Conservation (phyloP, 768 basidiomycete genomes). For the Termitomyces sp. region DNA sequence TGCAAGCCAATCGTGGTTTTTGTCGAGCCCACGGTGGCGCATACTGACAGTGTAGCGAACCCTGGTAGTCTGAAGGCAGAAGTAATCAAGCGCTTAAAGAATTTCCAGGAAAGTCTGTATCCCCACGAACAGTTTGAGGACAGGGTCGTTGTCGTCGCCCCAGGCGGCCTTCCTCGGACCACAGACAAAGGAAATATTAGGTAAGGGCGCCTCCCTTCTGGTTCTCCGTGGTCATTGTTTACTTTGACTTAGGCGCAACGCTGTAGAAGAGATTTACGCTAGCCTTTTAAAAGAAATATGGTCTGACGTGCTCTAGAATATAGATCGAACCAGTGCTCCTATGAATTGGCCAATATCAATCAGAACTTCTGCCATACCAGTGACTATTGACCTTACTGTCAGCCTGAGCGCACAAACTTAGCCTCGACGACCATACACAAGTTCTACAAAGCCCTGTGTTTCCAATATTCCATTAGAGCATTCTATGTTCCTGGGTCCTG, state of each 20-base stretch:
- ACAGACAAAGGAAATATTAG: constrained; percentile 1
- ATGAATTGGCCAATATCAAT: neutral
- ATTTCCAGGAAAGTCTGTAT: neutral
- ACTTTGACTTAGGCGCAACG: neutral
- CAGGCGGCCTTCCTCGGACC: neutral
- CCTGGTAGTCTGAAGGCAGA: neutral
- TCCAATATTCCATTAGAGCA: too few relatives aligned
- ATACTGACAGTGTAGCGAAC: neutral
- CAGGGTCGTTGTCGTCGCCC: neutral
- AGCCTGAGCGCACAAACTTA: neutral
- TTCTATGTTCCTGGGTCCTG: too few relatives aligned
- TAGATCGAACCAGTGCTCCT: neutral
- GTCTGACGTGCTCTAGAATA: neutral
- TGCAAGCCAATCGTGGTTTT: constrained; percentile 9
- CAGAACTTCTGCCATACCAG: neutral
- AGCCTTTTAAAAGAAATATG: neutral
- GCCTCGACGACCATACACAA: too few relatives aligned
- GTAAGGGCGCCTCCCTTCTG: neutral
- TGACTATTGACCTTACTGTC: neutral
- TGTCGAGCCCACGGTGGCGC: neutral
- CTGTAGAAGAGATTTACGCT: neutral
- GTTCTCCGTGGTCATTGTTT: neutral
- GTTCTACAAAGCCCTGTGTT: too few relatives aligned
- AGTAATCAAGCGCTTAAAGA: neutral
- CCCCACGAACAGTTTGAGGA: constrained; percentile 1